Base-by-base conservation (phyloP, 768 basidiomycete species). In the Mrakia frigida region DNA sequence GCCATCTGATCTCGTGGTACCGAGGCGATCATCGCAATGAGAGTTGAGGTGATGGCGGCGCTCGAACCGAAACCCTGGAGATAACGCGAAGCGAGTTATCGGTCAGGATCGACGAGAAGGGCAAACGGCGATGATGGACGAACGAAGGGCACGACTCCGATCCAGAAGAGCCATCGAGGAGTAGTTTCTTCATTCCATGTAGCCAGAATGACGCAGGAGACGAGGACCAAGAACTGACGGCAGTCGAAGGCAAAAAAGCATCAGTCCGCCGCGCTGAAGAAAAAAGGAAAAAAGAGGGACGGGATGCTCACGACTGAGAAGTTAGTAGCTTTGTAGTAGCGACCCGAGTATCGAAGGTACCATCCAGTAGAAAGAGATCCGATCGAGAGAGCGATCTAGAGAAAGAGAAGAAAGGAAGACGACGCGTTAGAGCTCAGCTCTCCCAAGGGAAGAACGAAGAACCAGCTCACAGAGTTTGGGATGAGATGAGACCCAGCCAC, bases 61-160 rank as follows among this genome's bases (percentile, higher is more conserved):
- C 91, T 89, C 88, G 91, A 90, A 31, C 93, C 93, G 77, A 94
- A 89, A 25, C 91, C 91, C 83, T 91, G 91, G 0, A 91, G 63
- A 92, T 60, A 91, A 74, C 93, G 60, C 6, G n/a, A 6, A 33
- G 25, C 3, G 43, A 53, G 0, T 41, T 25, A 21, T 28, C 59
- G 25, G 37, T 11, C 11, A 37, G 5, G 0, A 0, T 7, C 6
- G 31, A 35, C 18, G 23, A 9, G 6, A 65, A 13, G 63, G 31
- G 16, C 9, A 63, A 21, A 63, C 9, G 16, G 33, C 6, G 33
- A 21, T 13, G n/a, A 4, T 18, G 31, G 21, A 65, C 31, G 63
- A 65, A 65, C 31, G 35, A 65, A 65, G 31, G 63, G 63, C 4
- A 65, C 35, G 63, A 65, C 37, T 33, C 33, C 63, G 35, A 65